Percentiles rank a stretch among this genome's conserved stretches.
These are phyloP conservation scores for Eucalyptus brandiana DNA, from an alignment of 345 rosid genomes.

Conservation along the genomic window DNA sequence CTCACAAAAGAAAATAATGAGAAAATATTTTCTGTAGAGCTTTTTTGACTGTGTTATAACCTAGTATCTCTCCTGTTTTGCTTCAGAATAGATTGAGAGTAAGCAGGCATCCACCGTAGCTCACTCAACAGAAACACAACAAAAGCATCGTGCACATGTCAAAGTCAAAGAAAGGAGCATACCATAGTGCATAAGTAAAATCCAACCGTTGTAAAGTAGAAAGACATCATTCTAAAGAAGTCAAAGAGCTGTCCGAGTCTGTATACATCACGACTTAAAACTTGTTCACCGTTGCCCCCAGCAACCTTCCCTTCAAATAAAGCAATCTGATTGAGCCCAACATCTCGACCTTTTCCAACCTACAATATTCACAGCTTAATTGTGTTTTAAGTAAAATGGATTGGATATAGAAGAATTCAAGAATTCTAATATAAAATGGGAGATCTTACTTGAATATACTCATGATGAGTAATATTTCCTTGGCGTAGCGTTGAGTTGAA, in stretches of 20 bases:
- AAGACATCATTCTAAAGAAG: constrained; percentile 97
- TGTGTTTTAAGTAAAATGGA: not conserved
- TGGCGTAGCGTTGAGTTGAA: constrained; percentile 94
- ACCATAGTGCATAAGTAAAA: constrained; percentile 94
- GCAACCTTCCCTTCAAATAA: constrained; percentile 98
- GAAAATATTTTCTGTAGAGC: not conserved
- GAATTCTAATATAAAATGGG: not conserved
- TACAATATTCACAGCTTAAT: constrained; percentile 10
- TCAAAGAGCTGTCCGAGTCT: constrained; percentile 98
- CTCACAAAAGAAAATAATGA: not conserved
- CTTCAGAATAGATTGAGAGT: not conserved
- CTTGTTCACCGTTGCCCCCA: constrained; percentile 98
- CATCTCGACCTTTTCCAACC: constrained; percentile 99
- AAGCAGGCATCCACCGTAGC: not conserved
- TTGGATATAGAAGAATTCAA: not conserved
- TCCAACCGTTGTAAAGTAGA: constrained; percentile 94
- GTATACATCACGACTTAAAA: constrained; percentile 95
- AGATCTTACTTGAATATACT: constrained; percentile 75
- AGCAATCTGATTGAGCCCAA: constrained; percentile 98
- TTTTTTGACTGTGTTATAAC: not conserved
- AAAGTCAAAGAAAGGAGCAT: not conserved
- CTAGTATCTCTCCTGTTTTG: not conserved
- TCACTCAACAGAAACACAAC: not conserved
- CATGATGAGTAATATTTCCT: constrained; percentile 98
- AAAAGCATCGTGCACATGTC: not conserved